Evolutionary conservation across 2,329 filamentous ascomycete species (phyloP), one percentile per base, ranked within the genome.

Genomic region (Acarospora socialis): DNA sequence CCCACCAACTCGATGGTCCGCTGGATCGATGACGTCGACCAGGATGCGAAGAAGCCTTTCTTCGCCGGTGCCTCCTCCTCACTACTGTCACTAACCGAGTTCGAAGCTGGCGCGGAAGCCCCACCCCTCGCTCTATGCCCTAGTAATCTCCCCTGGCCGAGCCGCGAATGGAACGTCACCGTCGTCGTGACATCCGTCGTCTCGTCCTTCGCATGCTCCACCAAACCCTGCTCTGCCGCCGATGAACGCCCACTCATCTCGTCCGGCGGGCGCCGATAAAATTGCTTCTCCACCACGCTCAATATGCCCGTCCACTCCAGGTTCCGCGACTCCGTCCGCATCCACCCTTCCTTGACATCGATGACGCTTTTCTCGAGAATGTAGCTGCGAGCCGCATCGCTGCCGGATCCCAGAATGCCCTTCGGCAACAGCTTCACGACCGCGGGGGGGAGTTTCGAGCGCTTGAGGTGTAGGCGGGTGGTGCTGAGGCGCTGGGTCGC

Each of bases 231-330:
- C 8, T 33, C 39, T 3, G 44, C 40, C 7, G 34, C 21, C 3
- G 35, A 36, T 4, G 47, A 46, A 6, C 48, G 46, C 1, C 42
- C 35, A 10, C 40, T 41, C 10, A 29, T n/a, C n/a, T n/a, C 17
- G 28, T 18, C 33, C 18, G 41, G 36, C 7, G 64, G 61, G 4
- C 70, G 60, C 33, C 58, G 56, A 47, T 70, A 77, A 12, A 56
- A 48, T 44, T 77, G 73, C 32, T 63, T 63, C 47, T 77, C 73
- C 22, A 76, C 61, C 1, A 77, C 72, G 30, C 65, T 71, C 20
- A 77, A 49, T 13, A 77, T 69, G 20, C 72, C 71, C 1, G 71
- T 75, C 69, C 69, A 76, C 44, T 77, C 72, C 46, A 77, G 61
- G 38, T 77, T 77, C 36, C 64, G 60, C 9, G 65, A 70, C 44